Base-by-base conservation (phyloP, 441 rosid species). In the Aquilaria agallochum region DNA sequence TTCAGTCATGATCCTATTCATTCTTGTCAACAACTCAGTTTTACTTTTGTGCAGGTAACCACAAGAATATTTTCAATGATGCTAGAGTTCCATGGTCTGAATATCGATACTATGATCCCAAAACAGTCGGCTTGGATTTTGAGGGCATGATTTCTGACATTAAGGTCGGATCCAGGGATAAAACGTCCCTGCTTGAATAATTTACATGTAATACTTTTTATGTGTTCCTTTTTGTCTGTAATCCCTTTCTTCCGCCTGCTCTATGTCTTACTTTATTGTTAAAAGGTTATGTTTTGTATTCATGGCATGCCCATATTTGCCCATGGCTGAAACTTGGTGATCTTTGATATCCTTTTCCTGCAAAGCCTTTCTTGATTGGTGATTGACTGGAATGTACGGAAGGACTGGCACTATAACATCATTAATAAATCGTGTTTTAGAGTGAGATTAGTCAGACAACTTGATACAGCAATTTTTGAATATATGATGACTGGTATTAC, bases 51-150 rank as follows among this genome's bases (percentile, higher is more conserved):
- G 59, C 85, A 94, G 97, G 97, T 71, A 94, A 94, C 68, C 99
- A 91, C 85, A 94, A 89, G 80, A 94, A 94, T 59, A 90, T 94
- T 68, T 94, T 89, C 76, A 91, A 94, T 72, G 97, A 94, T 77
- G 95, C 99, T 66, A 69, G 84, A 72, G 95, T 94, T 65, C 95
- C 95, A 9, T 94, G 99, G 97, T 90, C 96, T 0, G 96, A 94
- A 56, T 94, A 94, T 81, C 79, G 92, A 10, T 94, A 91, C 78
- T 91, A 94, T 70, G 99, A 94, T 68, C 99, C 99, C 1, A 89
- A 81, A 74, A 94, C 99, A 13, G 95, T 91, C 74, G 97, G 99
- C 64, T 80, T 94, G 87, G 99, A 91, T 72, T 94, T 94, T 70
- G 99, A 91, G 57, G 99, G 99, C 62, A 94, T 94, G 97, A 82